A percentile compares a stretch with the other conserved stretches of the same genome.
Conservation (phyloP, 768 basidiomycete genomes). For the Psilocybe tampanensis region DNA sequence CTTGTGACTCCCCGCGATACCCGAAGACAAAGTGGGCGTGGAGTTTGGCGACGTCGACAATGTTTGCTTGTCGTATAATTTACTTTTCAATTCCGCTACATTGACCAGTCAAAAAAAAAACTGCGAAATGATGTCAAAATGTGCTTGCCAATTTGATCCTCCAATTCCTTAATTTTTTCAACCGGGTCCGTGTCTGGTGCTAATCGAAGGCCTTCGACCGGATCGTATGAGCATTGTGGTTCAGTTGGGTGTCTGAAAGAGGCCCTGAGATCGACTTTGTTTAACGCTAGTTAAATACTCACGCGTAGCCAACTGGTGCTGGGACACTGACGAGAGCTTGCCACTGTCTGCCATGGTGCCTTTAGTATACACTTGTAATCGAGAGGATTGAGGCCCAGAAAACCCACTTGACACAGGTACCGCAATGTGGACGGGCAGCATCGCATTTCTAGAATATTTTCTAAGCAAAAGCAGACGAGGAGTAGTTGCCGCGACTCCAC, state of each 20-base stretch:
- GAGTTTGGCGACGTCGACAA: constrained; percentile 38
- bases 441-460: constrained; percentile 75
- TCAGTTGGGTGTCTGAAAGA: constrained; percentile 74
- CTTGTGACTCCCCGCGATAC: constrained; percentile 21
- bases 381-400: neutral
- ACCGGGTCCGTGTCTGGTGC: constrained; percentile 79
- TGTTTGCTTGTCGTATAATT: constrained; percentile 55
- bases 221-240: constrained; percentile 86
- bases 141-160: constrained; percentile 71
- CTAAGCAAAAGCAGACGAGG: neutral
- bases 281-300: constrained; percentile 27
- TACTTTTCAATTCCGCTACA: constrained; percentile 63
- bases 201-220: constrained; percentile 78
- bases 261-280: neutral
- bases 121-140: constrained; percentile 8
- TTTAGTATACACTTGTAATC: neutral
- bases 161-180: constrained; percentile 76
- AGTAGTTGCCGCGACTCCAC: constrained; percentile 19
- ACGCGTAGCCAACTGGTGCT: constrained; percentile 86
- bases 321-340: constrained; percentile 81
- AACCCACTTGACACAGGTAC: constrained; percentile 80
- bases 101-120: constrained; percentile 10
- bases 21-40: constrained; percentile 21
- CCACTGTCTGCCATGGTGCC: constrained; percentile 60
- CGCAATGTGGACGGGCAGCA: constrained; percentile 82